Percentiles rank a stretch among this genome's conserved stretches.
Evolutionary conservation across 805 yeast species (phyloP).

Genomic region (Pichia deserticola): DNA sequence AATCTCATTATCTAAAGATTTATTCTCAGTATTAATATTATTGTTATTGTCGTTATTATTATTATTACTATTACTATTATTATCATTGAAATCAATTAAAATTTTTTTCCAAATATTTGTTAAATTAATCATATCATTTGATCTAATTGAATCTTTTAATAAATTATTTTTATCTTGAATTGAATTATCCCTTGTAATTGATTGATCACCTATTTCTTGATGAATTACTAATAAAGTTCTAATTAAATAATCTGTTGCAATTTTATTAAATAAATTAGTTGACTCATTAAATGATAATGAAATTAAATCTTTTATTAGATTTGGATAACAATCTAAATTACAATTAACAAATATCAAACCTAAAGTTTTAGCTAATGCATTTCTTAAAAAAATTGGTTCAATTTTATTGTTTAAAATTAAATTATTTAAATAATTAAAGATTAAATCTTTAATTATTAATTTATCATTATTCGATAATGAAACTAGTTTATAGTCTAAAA

Average conservation of each 20-base stretch:
- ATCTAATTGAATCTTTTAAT: constrained; percentile 78
- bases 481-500: constrained; percentile 50
- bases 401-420: constrained; percentile 18
- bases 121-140: constrained; percentile 60
- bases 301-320: constrained; percentile 44
- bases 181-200: constrained; percentile 62
- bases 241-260: constrained; percentile 63
- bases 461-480: constrained; percentile 40
- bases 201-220: constrained; percentile 88
- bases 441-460: constrained; percentile 36
- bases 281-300: constrained; percentile 26
- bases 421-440: constrained; percentile 39
- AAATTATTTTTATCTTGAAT: constrained; percentile 56
- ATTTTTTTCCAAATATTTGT: constrained; percentile 62
- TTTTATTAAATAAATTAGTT: constrained; percentile 27
- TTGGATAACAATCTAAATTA: constrained; percentile 42
- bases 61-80: background rate
- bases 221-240: constrained; percentile 72
- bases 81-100: constrained; percentile 31
- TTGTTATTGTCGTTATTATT: constrained; percentile 4
- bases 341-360: constrained; percentile 43
- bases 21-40: too few relatives aligned
- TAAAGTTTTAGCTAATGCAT: constrained; percentile 50
- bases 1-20: constrained; percentile 32
- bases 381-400: constrained; percentile 41